These are phyloP conservation scores for Chrysanthemum seticuspe DNA, from an alignment of 129 eudicot species.

Conservation along the genomic window DNA sequence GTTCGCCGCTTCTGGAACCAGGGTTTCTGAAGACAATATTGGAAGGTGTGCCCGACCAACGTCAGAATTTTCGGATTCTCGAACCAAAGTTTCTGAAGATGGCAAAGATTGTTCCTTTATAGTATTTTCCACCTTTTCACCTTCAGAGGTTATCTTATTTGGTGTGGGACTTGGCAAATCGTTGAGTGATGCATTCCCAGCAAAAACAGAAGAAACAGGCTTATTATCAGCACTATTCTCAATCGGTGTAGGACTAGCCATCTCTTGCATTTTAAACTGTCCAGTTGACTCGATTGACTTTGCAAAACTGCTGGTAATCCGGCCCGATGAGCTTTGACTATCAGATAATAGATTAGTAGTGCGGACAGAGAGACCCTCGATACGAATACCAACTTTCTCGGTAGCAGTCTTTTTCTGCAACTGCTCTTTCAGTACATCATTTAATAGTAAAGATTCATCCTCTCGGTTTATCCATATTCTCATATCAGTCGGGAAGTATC, in stretches of 20 bases:
- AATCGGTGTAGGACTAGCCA: conserved; percentile 29
- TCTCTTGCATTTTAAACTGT: neutral
- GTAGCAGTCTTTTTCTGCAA: conserved; percentile 29
- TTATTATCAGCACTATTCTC: conserved; percentile 10
- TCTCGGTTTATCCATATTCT: conserved; percentile 77
- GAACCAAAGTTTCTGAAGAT: no score
- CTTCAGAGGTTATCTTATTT: conserved; percentile 28
- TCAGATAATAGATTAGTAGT: conserved; percentile 33
- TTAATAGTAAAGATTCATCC: conserved; percentile 63
- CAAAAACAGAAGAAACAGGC: conserved; percentile 30
- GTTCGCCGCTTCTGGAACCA: conserved; percentile 46
- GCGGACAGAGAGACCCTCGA: conserved; percentile 21
- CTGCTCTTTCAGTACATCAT: conserved; percentile 56
- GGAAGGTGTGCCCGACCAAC: no score
- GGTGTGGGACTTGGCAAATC: conserved; percentile 63
- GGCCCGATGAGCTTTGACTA: conserved; percentile 37
- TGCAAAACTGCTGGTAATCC: conserved; percentile 24
- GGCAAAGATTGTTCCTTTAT: neutral
- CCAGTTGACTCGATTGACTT: conserved; percentile 15
- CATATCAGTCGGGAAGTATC: conserved; percentile 78
- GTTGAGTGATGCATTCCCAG: conserved; percentile 21
- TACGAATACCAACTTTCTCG: conserved; percentile 30
- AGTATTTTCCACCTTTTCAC: conserved; percentile 16
- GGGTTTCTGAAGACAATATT: conserved; percentile 10
- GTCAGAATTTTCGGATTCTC: no score